Percentiles rank a stretch among this genome's conserved stretches.
Evolutionary conservation across 192 early-diverging fungal species (phyloP).

Genomic region (Geranomyces variabilis): DNA sequence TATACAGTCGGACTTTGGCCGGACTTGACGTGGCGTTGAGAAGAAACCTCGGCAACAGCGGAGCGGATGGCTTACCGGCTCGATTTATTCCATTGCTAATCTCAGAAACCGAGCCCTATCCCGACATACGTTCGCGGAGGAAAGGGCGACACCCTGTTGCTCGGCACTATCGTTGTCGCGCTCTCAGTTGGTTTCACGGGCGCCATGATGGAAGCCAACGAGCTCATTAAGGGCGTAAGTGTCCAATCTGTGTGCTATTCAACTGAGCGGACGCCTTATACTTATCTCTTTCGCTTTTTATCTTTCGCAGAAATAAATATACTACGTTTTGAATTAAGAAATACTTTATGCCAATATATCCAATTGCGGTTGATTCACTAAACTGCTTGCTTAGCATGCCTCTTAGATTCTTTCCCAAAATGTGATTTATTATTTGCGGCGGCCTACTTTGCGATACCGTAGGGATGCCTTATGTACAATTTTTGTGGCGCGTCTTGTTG

Average conservation of each 20-base stretch:
- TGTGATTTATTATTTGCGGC: not conserved
- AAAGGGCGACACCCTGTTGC: constrained; percentile 21
- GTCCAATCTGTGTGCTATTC: not conserved
- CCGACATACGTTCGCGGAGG: constrained; percentile 31
- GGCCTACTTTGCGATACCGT: not conserved
- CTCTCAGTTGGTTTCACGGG: constrained; percentile 6
- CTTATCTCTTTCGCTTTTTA: too few species aligned
- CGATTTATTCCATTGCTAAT: not conserved
- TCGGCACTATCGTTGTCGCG: not conserved
- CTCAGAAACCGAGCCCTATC: constrained; percentile 22
- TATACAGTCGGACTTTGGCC: not conserved
- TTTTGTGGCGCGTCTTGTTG: not conserved
- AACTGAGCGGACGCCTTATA: too few species aligned
- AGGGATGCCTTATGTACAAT: not conserved
- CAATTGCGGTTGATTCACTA: too few species aligned
- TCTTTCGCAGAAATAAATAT: too few species aligned
- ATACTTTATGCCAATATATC: too few species aligned
- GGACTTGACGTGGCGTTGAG: not conserved
- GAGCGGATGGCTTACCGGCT: not conserved
- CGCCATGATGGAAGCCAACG: constrained; percentile 21
- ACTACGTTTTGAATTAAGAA: too few species aligned
- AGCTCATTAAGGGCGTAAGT: constrained; percentile 28
- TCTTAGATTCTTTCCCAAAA: not conserved
- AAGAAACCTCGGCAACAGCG: too few species aligned
- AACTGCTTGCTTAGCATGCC: too few species aligned